Conservation (phyloP, 768 basidiomycete species). For the Suillus spraguei region DNA sequence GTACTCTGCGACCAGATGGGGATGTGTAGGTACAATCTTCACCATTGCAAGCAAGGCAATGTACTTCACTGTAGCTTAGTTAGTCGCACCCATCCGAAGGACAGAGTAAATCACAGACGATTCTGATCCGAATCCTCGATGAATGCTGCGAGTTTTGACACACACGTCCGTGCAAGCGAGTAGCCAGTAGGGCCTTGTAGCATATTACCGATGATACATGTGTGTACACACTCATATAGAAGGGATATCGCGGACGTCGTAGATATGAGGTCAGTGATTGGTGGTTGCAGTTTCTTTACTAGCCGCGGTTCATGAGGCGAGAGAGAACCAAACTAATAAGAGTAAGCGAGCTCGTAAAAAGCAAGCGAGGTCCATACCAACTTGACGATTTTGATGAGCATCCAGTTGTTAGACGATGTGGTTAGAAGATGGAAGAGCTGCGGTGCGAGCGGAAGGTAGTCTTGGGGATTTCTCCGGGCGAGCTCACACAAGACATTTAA, state of each 20-base stretch:
- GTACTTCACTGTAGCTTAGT: slow-evolving; percentile 78
- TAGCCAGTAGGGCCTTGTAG: slow-evolving; percentile 77
- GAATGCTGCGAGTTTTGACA: slow-evolving; percentile 91
- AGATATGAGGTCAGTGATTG: slow-evolving; percentile 93
- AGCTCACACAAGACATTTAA: slow-evolving; percentile 94
- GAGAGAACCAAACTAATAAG: slow-evolving; percentile 82
- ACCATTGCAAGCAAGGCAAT: slow-evolving; percentile 94
- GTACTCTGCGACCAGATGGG: slow-evolving; percentile 87
- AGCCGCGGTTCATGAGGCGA: slow-evolving; percentile 92
- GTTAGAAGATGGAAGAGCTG: slow-evolving; percentile 92
- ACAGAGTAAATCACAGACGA: slow-evolving; percentile 52
- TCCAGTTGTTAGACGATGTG: slow-evolving; percentile 97
- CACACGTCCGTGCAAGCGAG: slow-evolving; percentile 82
- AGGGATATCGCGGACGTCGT: slow-evolving; percentile 95
- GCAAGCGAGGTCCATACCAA: slow-evolving; percentile 53
- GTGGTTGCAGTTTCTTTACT: slow-evolving; percentile 91
- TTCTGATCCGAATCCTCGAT: slow-evolving; percentile 95
- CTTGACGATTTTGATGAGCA: slow-evolving; percentile 99
- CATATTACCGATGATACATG: slow-evolving; percentile 98
- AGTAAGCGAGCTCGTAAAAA: slow-evolving; percentile 4
- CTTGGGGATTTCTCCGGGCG: slow-evolving; percentile 74
- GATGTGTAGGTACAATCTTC: slow-evolving; percentile 93
- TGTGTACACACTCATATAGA: slow-evolving; percentile 97
- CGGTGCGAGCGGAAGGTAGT: slow-evolving; percentile 87
- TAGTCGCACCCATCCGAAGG: background rate